Evolutionary conservation across 331 rosid genomes (phyloP), one percentile per base, ranked within the genome.

Genomic region (Pyracantha coccinea): DNA sequence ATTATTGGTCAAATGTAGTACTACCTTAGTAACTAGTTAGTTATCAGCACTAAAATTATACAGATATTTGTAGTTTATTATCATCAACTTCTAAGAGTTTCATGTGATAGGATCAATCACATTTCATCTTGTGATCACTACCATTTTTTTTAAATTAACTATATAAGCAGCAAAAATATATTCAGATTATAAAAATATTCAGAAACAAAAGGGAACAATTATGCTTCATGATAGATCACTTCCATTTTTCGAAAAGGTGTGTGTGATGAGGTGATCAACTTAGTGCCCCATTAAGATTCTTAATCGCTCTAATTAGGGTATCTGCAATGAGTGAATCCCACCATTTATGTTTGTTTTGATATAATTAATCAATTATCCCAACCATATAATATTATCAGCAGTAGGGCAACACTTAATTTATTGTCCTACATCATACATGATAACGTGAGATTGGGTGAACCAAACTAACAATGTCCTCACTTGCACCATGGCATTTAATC

Each of bases 211-310:
- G 45, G 45, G 45, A 38, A 38, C 14, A 38, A 38, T 9, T 38
- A 38, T n/a, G 50, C 28, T 38, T 32, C 69, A 20, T 33, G 50
- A n/a, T 32, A 27, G 41, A 23, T 16, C 69, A 33, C 45, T 38
- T 9, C 45, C 45, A 66, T 33, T 33, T 66, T 32, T 66, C 27
- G 23, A 15, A 66, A 66, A n/a, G 69, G 52, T 66, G 52, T 17
- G 69, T 32, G 27, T n/a, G 50, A 61, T 27, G 69, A 33, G 47
- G 69, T 66, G 69, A 66, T 65, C 69, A 32, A 65, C 69, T 33
- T 33, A 31, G 52, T 69, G 61, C 31, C 73, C 28, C 73, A 50
- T 50, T 10, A 69, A 50, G 8, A 47, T 47, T 69, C 73, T 27
- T 69, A 17, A 47, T 27, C 7, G 5, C 28, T 33, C 69, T 33